Evolutionary conservation across 2,329 filamentous ascomycete species (phyloP).

Genomic region (Cryphonectria parasitica): DNA sequence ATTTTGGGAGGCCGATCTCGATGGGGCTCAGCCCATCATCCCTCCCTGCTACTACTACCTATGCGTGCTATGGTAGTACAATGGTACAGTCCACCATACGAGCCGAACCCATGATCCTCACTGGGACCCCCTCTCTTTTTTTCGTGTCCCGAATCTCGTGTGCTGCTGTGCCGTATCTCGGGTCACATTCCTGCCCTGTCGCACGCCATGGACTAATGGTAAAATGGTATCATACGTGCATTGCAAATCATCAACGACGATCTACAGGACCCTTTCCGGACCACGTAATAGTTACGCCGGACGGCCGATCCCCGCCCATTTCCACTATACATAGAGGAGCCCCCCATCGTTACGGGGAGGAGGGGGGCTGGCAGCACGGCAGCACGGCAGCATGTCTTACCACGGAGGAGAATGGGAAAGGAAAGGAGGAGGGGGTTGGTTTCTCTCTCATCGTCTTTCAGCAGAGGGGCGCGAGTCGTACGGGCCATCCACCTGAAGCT

Average conservation of each 20-base stretch:
- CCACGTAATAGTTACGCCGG: background rate
- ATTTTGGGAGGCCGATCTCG: background rate
- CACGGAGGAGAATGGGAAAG: background rate
- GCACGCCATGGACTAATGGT: background rate
- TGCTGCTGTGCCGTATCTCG: conserved; percentile 3
- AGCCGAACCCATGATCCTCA: background rate
- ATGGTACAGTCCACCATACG: background rate
- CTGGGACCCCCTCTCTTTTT: background rate
- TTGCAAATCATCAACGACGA: background rate
- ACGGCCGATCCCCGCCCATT: background rate
- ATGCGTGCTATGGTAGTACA: background rate
- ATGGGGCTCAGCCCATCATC: background rate
- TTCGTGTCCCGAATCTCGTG: conserved; percentile 16
- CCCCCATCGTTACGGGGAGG: no score
- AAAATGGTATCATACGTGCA: conserved; percentile 2
- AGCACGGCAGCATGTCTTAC: background rate
- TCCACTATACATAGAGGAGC: background rate
- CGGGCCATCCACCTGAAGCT: background rate
- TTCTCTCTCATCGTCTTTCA: background rate
- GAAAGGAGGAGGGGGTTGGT: background rate
- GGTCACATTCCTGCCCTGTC: background rate
- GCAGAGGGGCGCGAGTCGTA: background rate
- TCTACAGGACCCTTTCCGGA: background rate
- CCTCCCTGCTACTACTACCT: background rate
- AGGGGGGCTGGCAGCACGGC: background rate